These are phyloP conservation scores for Cytospora mali DNA, from an alignment of 2,329 filamentous ascomycete genomes.

Conservation along the genomic window DNA sequence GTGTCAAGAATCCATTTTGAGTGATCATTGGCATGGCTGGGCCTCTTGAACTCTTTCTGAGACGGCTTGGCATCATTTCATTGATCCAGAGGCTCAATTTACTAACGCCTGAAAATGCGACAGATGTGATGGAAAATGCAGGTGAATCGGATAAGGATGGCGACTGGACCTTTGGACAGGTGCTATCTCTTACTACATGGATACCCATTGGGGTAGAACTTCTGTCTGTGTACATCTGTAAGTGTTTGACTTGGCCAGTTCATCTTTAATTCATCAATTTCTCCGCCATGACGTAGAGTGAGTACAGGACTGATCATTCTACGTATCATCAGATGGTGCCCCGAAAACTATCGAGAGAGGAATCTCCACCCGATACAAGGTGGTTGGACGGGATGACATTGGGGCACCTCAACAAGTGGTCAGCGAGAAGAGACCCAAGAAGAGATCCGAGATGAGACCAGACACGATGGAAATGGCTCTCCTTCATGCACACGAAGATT, in stretches of 20 bases:
- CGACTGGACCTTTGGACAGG: conserved; percentile 39
- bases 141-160: conserved; percentile 32
- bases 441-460: too few species aligned
- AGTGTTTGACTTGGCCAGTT: conserved; percentile 17
- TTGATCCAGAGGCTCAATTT: background rate
- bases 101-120: background rate
- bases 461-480: too few species aligned
- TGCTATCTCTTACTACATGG: conserved; percentile 37
- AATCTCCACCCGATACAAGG: background rate
- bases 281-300: background rate
- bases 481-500: too few species aligned
- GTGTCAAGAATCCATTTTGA: too few species aligned
- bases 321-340: background rate
- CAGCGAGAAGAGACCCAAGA: background rate
- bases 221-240: conserved; percentile 34
- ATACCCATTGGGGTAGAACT: conserved; percentile 36
- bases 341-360: background rate
- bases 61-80: too few species aligned
- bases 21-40: too few species aligned
- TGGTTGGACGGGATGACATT: background rate
- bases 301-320: background rate
- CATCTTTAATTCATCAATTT: background rate
- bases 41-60: too few species aligned
- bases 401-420: background rate
- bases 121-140: conserved; percentile 28